Conservation (phyloP, 306 rosid genomes). For the Cotoneaster glaucophyllus region DNA sequence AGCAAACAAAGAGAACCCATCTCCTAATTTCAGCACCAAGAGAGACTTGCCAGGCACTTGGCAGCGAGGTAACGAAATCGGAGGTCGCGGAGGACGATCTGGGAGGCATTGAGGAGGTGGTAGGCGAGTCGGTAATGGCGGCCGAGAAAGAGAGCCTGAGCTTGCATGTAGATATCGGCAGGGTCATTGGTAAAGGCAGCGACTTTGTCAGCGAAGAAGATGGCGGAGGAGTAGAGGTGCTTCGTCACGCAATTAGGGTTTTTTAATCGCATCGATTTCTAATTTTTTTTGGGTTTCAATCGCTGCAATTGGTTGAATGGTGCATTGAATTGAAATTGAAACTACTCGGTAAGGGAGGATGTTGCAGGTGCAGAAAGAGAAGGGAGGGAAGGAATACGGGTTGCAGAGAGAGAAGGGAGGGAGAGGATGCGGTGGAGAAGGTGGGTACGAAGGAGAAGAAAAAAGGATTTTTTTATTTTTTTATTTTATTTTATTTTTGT, state of each 20-base stretch:
- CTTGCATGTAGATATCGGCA: conserved; percentile 94
- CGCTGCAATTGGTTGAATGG: too few relatives aligned
- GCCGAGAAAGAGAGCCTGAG: conserved; percentile 92
- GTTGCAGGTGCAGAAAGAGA: too few relatives aligned
- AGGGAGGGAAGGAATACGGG: too few relatives aligned
- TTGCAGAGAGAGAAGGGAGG: too few relatives aligned
- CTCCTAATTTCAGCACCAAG: neutral
- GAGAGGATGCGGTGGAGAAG: too few relatives aligned
- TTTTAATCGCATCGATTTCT: too few relatives aligned
- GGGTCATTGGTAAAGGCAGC: conserved; percentile 86
- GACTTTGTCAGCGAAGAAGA: conserved; percentile 92
- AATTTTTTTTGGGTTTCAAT: too few relatives aligned
- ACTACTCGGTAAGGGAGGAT: too few relatives aligned
- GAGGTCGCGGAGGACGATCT: conserved; percentile 82
- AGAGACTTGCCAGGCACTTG: conserved; percentile 59
- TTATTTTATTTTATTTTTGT: too few relatives aligned
- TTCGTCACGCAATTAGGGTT: conserved; percentile 93
- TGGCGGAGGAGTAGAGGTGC: conserved; percentile 89
- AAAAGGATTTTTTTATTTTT: too few relatives aligned
- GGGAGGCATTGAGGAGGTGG: conserved; percentile 90
- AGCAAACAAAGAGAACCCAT: neutral
- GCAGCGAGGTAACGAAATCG: conserved; percentile 96
- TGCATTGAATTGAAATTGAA: too few relatives aligned
- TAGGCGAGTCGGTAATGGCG: conserved; percentile 92
- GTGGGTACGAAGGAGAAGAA: too few relatives aligned